Percentiles rank a stretch among this genome's conserved stretches.
These are phyloP conservation scores for Nicotiana rustica DNA, from an alignment of 305 asterid species.

Conservation along the genomic window DNA sequence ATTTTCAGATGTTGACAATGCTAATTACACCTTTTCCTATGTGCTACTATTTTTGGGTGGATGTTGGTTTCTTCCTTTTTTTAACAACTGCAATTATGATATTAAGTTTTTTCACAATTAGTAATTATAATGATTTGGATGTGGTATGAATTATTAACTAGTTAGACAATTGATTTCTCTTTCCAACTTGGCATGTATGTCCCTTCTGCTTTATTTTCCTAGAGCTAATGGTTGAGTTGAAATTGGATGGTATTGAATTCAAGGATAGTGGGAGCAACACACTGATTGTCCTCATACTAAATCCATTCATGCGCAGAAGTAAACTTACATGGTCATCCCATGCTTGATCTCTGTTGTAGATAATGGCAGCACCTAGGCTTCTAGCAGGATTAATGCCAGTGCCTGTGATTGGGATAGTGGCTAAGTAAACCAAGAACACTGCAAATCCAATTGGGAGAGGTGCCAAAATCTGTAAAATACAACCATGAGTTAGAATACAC, in stretches of 20 bases:
- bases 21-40: too few species aligned
- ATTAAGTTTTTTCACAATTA: too few species aligned
- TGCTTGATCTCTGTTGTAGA: constrained; percentile 67
- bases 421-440: constrained; percentile 77
- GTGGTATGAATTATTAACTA: background rate
- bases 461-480: constrained; percentile 62
- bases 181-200: too few species aligned
- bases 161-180: too few species aligned
- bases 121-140: background rate
- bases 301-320: background rate
- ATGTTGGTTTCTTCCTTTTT: too few species aligned
- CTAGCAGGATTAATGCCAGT: constrained; percentile 82
- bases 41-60: too few species aligned
- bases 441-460: constrained; percentile 84
- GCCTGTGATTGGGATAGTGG: constrained; percentile 79
- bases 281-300: background rate
- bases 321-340: constrained; percentile 77
- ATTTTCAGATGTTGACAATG: too few species aligned
- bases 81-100: too few species aligned
- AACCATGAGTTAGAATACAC: background rate
- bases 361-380: constrained; percentile 75
- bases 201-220: too few species aligned
- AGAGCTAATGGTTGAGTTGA: background rate
- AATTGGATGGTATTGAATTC: too few species aligned
- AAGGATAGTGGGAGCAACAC: too few species aligned